Base-by-base conservation (phyloP, 1,139 yeast species). In the Debaryomycetaceae sp. region DNA sequence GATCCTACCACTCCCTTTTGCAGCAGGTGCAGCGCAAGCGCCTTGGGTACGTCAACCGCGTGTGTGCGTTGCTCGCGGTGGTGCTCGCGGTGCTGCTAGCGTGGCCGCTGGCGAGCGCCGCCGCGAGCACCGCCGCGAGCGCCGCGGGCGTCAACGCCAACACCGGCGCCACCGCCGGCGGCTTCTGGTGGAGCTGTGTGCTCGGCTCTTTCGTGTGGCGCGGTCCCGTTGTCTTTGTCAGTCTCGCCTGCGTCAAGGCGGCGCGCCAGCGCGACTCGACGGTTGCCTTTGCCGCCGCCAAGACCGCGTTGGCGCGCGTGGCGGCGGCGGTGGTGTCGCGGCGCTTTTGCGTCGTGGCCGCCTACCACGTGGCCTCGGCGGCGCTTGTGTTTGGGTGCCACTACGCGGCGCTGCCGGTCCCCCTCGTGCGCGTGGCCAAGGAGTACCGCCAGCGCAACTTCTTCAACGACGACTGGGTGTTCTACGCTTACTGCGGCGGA, bases 391-490 rank as follows among this genome's bases (percentile, higher is more conserved):
- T 49, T 35, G 43, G 39, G 39, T 48, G 62, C 39, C 41, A 56
- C 32, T 52, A 49, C 44, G 38, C 63, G 47, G 38, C 38, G 58
- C 12, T 45, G 47, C 27, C 67, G 56, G 38, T 48, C 56, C 25
- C 52, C 59, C 10, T 45, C 56, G 61, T 56, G 39, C 42, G 54
- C 44, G 38, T 69, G 54, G 47, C 74, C 44, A 56, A 71, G 50
- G 61, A 76, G 61, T 68, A 63, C 42, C 56, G 68, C 31, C 71
- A 71, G 32, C 66, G 64, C 36, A 80, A 83, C 1, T 63, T 70
- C 32, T 50, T 79, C 32, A 83, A 80, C 45, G 91, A 82, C 47
- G 65, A 70, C 36, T 75, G 72, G 60, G 66, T 79, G 4, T 80
- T 65, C 46, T 68, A 60, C 44, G 71, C 72, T 66, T 58, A 54